Evolutionary conservation across 2,329 filamentous ascomycete species (phyloP).

Genomic region (Fusarium sp.): DNA sequence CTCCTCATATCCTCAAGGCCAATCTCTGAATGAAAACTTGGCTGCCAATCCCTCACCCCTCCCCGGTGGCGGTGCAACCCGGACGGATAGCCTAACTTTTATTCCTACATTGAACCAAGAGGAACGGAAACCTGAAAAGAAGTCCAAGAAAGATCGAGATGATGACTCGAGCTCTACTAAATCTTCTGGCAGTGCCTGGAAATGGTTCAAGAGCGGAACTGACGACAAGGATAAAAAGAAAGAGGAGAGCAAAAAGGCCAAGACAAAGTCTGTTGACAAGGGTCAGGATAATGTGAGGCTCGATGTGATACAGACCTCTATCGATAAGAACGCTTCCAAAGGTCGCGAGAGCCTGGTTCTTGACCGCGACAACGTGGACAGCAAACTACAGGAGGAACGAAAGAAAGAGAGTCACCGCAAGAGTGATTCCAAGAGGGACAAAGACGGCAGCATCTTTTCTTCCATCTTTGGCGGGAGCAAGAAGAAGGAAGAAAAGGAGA

Average conservation of each 20-base stretch:
- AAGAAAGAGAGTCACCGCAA: conserved; percentile 86
- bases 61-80: conserved; percentile 75
- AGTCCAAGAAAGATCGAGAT: conserved; percentile 81
- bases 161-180: conserved; percentile 73
- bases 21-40: conserved; percentile 50
- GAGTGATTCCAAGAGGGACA: conserved; percentile 88
- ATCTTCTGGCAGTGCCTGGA: conserved; percentile 79
- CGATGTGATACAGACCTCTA: conserved; percentile 89
- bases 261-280: conserved; percentile 72
- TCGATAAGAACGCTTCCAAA: conserved; percentile 76
- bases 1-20: conserved; percentile 47
- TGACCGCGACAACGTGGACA: conserved; percentile 82
- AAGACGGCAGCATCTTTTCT: conserved; percentile 93
- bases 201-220: conserved; percentile 86
- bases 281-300: conserved; percentile 85
- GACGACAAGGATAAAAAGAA: conserved; percentile 76
- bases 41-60: conserved; percentile 72
- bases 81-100: conserved; percentile 84
- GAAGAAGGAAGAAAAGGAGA: conserved; percentile 87
- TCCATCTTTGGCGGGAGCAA: conserved; percentile 93
- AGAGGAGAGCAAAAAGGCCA: conserved; percentile 77
- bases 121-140: conserved; percentile 83
- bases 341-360: conserved; percentile 88
- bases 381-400: conserved; percentile 83
- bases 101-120: conserved; percentile 81